phyloP scores from a whole-genome alignment of 2,329 filamentous ascomycete genomes.

The Bertia moriformis region DNA sequence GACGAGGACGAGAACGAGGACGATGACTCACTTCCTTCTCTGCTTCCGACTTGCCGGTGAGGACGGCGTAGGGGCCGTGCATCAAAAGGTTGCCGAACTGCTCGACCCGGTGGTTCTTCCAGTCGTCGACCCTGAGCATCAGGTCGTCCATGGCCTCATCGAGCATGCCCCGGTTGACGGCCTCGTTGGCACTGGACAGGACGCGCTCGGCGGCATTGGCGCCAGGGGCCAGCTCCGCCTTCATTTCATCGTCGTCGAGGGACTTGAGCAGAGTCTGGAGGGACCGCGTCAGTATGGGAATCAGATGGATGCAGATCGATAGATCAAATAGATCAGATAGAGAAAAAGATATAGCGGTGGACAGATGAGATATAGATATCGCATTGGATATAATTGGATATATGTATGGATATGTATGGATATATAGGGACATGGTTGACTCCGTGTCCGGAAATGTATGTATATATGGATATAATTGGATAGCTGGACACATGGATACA shows the following conservation, averaged over 20 bases:
- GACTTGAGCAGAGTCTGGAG: conserved; percentile 78
- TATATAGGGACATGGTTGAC: too few relatives aligned
- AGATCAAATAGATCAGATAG: too few relatives aligned
- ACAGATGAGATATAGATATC: too few relatives aligned
- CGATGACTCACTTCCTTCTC: conserved; percentile 83
- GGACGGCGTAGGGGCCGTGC: conserved; percentile 79
- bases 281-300: too few relatives aligned
- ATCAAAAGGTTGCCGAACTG: conserved; percentile 81
- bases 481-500: too few relatives aligned
- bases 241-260: conserved; percentile 57
- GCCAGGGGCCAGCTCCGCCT: conserved; percentile 59
- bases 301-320: too few relatives aligned
- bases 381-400: too few relatives aligned
- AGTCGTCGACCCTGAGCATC: conserved; percentile 75
- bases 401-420: too few relatives aligned
- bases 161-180: conserved; percentile 75
- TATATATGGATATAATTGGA: too few relatives aligned
- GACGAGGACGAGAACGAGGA: conserved; percentile 1
- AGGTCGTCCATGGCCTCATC: conserved; percentile 74
- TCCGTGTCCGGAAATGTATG: too few relatives aligned
- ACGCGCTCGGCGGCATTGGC: conserved; percentile 73
- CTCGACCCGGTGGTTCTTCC: conserved; percentile 84
- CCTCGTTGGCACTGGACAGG: conserved; percentile 73
- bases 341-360: not conserved
- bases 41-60: conserved; percentile 77